Evolutionary conservation across 352 stramenopile genomes (phyloP).

Genomic region (Pilasporangium apinafurcum): DNA sequence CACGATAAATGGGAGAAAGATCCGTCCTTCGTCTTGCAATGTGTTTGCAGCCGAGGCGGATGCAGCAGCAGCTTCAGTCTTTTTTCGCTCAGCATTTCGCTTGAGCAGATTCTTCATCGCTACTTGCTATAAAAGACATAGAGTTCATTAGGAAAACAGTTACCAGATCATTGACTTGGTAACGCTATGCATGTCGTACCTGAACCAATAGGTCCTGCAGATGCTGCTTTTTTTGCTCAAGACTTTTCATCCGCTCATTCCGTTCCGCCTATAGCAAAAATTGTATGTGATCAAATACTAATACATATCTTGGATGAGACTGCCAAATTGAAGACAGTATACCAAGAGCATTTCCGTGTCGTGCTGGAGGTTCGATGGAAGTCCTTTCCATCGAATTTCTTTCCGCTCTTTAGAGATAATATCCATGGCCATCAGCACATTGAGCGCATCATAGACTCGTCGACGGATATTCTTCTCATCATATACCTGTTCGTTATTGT

Average conservation of each 20-base stretch:
- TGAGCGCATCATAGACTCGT: slow-evolving; percentile 96
- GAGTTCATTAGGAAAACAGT: neutral
- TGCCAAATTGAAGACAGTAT: neutral
- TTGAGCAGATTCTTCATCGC: slow-evolving; percentile 92
- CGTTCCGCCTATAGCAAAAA: slow-evolving; percentile 39
- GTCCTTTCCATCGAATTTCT: slow-evolving; percentile 84
- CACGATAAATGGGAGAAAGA: slow-evolving; percentile 96
- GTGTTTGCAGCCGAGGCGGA: slow-evolving; percentile 1
- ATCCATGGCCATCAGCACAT: slow-evolving; percentile 98
- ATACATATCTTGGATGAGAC: neutral
- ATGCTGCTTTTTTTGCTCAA: slow-evolving; percentile 87
- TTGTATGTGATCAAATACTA: neutral
- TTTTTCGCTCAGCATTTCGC: slow-evolving; percentile 75
- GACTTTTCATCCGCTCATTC: slow-evolving; percentile 70
- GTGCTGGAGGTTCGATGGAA: slow-evolving; percentile 76
- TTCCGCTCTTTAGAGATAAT: slow-evolving; percentile 98
- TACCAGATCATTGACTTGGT: too few relatives aligned
- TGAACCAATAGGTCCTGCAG: slow-evolving; percentile 91
- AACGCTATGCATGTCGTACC: slow-evolving; percentile 6
- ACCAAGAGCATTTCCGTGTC: slow-evolving; percentile 86
- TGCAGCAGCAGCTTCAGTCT: slow-evolving; percentile 23
- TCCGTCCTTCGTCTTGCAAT: slow-evolving; percentile 66
- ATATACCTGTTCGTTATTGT: slow-evolving; percentile 44
- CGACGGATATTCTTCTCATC: slow-evolving; percentile 96
- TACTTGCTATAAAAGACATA: slow-evolving; percentile 61